These are phyloP conservation scores for Eremomyces bilateralis DNA, from an alignment of 495 filamentous ascomycete genomes.

Conservation along the genomic window DNA sequence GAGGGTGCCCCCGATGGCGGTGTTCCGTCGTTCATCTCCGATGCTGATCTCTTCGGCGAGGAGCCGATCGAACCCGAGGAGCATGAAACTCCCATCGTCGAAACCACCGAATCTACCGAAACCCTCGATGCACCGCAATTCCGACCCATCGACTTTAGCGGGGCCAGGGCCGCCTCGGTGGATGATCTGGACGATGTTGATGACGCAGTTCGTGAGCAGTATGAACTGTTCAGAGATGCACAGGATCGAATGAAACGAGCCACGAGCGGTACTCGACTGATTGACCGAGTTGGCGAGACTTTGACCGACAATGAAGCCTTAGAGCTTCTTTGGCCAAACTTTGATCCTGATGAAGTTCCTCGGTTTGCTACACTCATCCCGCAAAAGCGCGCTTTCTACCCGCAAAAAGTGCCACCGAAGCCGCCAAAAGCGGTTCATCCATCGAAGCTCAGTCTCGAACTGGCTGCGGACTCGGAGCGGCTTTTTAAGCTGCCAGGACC, in stretches of 20 bases:
- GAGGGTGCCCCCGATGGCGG: neutral
- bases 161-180: too few species aligned
- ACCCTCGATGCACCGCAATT: conserved; percentile 9
- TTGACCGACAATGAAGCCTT: conserved; percentile 13
- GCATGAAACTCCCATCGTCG: neutral
- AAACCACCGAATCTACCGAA: conserved; percentile 9
- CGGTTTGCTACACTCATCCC: conserved; percentile 55
- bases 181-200: conserved; percentile 15
- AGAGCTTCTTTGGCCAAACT: conserved; percentile 50
- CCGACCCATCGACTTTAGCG: too few species aligned
- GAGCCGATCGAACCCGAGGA: neutral
- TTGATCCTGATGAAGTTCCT: conserved; percentile 39
- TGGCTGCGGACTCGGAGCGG: conserved; percentile 61
- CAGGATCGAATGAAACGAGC: neutral
- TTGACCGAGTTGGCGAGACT: neutral
- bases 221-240: conserved; percentile 10
- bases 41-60: neutral
- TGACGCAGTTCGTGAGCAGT: conserved; percentile 9
- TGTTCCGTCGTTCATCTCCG: neutral
- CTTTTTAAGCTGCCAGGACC: conserved; percentile 43
- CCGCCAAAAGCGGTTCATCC: conserved; percentile 61
- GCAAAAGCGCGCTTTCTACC: conserved; percentile 45
- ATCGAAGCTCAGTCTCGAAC: conserved; percentile 68
- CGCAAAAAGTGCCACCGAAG: conserved; percentile 46
- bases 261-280: neutral